These are phyloP conservation scores for Maudiozyma turicensis DNA, from an alignment of 805 yeast genomes.

Conservation along the genomic window DNA sequence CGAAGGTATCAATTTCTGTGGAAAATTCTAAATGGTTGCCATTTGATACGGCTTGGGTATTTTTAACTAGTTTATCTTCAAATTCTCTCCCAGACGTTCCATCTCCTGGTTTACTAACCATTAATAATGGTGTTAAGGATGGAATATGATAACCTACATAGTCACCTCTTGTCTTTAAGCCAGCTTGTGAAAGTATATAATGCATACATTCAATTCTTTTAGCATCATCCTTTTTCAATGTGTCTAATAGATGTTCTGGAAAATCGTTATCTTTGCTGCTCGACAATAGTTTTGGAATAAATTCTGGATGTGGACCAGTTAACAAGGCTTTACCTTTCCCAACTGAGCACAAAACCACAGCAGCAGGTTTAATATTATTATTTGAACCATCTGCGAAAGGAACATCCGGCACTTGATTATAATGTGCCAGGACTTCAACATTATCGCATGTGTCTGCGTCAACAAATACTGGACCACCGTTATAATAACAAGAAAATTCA, in stretches of 20 bases:
- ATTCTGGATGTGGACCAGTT: constrained; percentile 88
- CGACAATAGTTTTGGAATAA: constrained; percentile 44
- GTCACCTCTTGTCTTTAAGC: constrained; percentile 50
- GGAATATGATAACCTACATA: constrained; percentile 43
- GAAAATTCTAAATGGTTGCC: constrained; percentile 34
- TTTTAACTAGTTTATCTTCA: constrained; percentile 7
- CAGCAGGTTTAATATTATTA: constrained; percentile 40
- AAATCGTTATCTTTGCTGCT: constrained; percentile 27
- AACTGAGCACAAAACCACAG: constrained; percentile 55
- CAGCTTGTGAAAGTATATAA: constrained; percentile 48
- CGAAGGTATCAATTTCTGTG: constrained; percentile 25
- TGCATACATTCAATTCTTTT: constrained; percentile 48
- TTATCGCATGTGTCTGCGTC: constrained; percentile 53
- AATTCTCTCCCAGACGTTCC: constrained; percentile 6
- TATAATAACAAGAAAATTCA: constrained; percentile 43
- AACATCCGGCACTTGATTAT: constrained; percentile 47
- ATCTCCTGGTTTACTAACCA: constrained; percentile 27
- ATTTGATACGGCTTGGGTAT: constrained; percentile 27
- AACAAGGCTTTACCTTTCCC: constrained; percentile 68
- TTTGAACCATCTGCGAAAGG: constrained; percentile 22
- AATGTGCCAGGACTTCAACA: constrained; percentile 68
- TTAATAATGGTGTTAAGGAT: constrained; percentile 53
- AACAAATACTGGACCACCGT: constrained; percentile 86
- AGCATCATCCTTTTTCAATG: constrained; percentile 36
- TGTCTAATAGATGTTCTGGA: constrained; percentile 30